These are phyloP conservation scores for Punctularia strigosozonata DNA, from an alignment of 768 basidiomycete genomes.

Conservation along the genomic window DNA sequence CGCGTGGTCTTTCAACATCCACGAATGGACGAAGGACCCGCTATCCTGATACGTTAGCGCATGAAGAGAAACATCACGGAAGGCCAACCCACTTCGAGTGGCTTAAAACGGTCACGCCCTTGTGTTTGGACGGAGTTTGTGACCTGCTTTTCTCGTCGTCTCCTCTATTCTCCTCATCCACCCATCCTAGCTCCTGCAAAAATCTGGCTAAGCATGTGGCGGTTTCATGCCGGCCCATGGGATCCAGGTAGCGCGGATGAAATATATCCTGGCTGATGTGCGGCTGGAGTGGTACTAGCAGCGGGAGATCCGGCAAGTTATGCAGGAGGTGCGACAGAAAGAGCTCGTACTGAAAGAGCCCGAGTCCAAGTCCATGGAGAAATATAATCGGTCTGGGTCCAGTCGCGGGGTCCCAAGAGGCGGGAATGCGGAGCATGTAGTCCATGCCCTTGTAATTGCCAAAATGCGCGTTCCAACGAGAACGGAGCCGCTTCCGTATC, in stretches of 20 bases:
- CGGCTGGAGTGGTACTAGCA: conserved; percentile 73
- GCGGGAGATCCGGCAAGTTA: conserved; percentile 50
- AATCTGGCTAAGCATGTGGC: conserved; percentile 44
- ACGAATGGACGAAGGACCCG: conserved; percentile 77
- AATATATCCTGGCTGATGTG: conserved; percentile 83
- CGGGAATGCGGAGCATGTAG: conserved; percentile 52
- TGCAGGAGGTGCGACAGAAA: conserved; percentile 48
- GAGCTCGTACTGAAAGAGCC: conserved; percentile 58
- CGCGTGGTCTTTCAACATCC: conserved; percentile 76
- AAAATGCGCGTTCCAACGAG: not conserved
- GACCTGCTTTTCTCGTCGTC: conserved; percentile 12
- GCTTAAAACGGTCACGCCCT: conserved; percentile 68
- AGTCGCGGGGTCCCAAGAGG: conserved; percentile 43
- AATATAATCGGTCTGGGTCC: conserved; percentile 69
- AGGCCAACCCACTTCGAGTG: conserved; percentile 69
- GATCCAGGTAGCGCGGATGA: conserved; percentile 59
- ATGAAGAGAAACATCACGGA: not conserved
- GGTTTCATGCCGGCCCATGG: conserved; percentile 53
- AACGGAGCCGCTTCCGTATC: not conserved
- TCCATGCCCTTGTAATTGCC: not conserved
- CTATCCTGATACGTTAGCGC: conserved; percentile 19
- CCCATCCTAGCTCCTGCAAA: conserved; percentile 57
- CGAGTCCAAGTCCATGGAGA: conserved; percentile 83
- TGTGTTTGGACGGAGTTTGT: conserved; percentile 12
- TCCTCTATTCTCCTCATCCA: conserved; percentile 15